Evolutionary conservation across 2,329 filamentous ascomycete genomes (phyloP), one percentile per base, ranked within the genome.

Genomic region (Pseudocercospora macadamiae): DNA sequence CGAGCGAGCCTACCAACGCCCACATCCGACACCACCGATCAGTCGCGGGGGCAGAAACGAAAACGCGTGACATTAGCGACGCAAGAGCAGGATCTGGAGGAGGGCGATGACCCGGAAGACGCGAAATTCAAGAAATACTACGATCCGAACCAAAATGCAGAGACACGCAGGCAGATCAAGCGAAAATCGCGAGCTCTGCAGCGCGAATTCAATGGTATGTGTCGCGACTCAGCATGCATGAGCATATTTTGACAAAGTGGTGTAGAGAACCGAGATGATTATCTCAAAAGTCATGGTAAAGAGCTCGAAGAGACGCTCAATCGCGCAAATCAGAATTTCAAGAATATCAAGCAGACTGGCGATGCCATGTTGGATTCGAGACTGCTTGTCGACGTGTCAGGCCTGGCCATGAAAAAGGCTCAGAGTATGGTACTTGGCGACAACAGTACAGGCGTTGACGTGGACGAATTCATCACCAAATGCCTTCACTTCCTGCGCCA

Each of bases 341-440:
- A 88, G 8, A 86, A 86, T 1, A 78, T 97, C 21, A 74, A 83
- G 68, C 93, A 97, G 77, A 96, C 95, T 0, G 86, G 88, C 2
- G 95, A 97, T 73, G 95, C 95, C 0, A 90, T 89, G 0, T 88
- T 96, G 61, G 95, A 99, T 72, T 92, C 93, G 0, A 86, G 90
- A n/a, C 81, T 96, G 23, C 82, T 97, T 3, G 89, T 96, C 49
- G 87, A 84, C 63, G 87, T 90, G 0, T 90, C 90, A 4, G 92
- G 97, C 64, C 76, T 96, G 3, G 88, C 89, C 0, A 88, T 89
- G 68, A 90, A 90, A 66, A 92, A 91, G 71, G 88, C 91, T 0
- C 81, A 88, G 42, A 86, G 88, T 52, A 81, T 96, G 23, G 86
- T 89, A 1, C 81, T 91, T 26, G 92, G 92, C 5, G 88, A 89